phyloP scores from a whole-genome alignment of 768 basidiomycete genomes.

The Ephemerocybe angulata region DNA sequence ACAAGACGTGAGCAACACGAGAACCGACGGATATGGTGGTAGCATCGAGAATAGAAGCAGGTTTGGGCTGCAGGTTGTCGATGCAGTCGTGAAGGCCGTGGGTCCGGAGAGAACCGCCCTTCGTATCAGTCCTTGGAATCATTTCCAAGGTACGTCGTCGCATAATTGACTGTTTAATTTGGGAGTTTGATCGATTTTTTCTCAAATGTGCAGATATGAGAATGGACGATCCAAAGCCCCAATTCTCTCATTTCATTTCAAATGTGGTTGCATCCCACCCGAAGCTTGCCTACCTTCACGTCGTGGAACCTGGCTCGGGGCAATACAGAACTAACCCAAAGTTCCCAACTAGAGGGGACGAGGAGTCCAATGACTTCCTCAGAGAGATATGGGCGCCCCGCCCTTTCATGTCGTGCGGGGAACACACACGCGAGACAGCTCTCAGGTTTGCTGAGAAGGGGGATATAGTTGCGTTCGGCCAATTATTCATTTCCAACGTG shows the following conservation, averaged over 20 bases:
- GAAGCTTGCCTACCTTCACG: slow-evolving; percentile 49
- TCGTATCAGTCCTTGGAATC: slow-evolving; percentile 55
- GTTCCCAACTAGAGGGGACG: slow-evolving; percentile 9
- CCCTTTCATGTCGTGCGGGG: slow-evolving; percentile 41
- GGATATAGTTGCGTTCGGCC: slow-evolving; percentile 27
- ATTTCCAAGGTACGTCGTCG: slow-evolving; percentile 33
- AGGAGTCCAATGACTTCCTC: slow-evolving; percentile 42
- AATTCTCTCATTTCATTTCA: slow-evolving; percentile 47
- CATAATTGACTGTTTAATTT: neutral
- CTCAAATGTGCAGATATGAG: slow-evolving; percentile 37
- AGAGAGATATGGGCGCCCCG: slow-evolving; percentile 43
- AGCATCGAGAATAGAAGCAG: slow-evolving; percentile 55
- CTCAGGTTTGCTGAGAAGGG: slow-evolving; percentile 28
- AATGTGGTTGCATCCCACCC: slow-evolving; percentile 38
- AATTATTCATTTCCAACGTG: slow-evolving; percentile 32
- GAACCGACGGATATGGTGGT: slow-evolving; percentile 68
- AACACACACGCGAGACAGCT: slow-evolving; percentile 39
- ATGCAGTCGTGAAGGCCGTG: slow-evolving; percentile 47
- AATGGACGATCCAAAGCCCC: slow-evolving; percentile 52
- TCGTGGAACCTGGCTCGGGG: slow-evolving; percentile 33
- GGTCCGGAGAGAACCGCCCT: slow-evolving; percentile 54
- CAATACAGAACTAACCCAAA: neutral
- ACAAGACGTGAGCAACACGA: slow-evolving; percentile 52
- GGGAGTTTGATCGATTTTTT: slow-evolving; percentile 14
- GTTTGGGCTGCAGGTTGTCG: slow-evolving; percentile 53